These are phyloP conservation scores for Colletotrichum gloeosporioides DNA, from an alignment of 2,329 filamentous ascomycete genomes.

Conservation along the genomic window DNA sequence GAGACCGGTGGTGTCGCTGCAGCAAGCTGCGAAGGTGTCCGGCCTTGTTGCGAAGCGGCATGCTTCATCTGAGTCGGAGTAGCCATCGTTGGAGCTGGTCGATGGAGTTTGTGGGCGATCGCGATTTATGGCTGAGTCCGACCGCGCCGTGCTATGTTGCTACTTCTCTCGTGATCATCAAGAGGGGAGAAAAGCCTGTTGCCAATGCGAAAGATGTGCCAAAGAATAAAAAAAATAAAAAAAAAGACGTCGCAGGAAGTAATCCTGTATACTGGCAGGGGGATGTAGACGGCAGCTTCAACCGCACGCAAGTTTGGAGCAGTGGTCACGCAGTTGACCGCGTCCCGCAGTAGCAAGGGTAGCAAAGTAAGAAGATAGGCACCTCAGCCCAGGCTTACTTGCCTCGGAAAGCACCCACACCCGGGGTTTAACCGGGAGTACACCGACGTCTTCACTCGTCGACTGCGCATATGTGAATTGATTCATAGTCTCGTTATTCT, in stretches of 20 bases:
- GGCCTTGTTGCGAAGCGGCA: conserved; percentile 57
- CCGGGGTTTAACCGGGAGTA: neutral
- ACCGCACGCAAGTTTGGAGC: neutral
- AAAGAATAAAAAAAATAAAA: too few species aligned
- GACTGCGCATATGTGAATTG: neutral
- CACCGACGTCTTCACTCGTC: neutral
- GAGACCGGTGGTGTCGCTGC: conserved; percentile 70
- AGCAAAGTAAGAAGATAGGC: neutral
- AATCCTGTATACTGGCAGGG: neutral
- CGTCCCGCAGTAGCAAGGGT: neutral
- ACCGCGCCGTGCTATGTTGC: neutral
- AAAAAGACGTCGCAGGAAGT: neutral
- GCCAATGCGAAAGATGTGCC: neutral
- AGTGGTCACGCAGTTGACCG: neutral
- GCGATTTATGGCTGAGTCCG: neutral
- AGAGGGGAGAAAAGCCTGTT: neutral
- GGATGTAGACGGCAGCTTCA: neutral
- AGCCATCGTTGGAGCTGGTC: conserved; percentile 40
- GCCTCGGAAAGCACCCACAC: neutral
- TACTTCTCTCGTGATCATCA: neutral
- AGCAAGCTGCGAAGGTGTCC: conserved; percentile 55
- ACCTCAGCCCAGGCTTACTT: neutral
- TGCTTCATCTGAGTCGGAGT: conserved; percentile 58
- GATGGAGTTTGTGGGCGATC: neutral
- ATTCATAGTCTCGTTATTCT: neutral